These are phyloP conservation scores for Dunaliella salina DNA, from an alignment of 163 green algal genomes.

Conservation along the genomic window DNA sequence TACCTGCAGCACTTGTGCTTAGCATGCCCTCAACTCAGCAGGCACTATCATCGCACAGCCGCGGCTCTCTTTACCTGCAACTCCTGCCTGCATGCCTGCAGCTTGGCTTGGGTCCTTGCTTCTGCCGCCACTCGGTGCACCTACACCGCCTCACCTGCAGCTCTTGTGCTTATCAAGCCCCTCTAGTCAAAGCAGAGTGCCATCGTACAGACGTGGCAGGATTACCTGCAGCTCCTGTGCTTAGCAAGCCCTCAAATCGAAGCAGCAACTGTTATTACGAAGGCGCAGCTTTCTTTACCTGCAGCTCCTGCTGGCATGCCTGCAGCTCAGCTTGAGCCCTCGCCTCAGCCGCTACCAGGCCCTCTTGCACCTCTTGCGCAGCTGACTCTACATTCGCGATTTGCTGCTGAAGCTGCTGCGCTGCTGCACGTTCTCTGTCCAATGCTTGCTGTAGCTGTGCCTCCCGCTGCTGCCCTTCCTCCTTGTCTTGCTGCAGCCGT, in stretches of 20 bases:
- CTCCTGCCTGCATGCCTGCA: not conserved
- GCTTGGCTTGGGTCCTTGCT: not conserved
- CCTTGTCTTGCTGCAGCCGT: not conserved
- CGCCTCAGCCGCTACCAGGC: not conserved
- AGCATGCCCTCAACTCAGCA: too few species aligned
- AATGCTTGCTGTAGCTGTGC: not conserved
- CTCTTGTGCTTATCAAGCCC: not conserved
- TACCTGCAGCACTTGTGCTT: too few species aligned
- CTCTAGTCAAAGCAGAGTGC: too few species aligned
- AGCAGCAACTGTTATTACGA: too few species aligned
- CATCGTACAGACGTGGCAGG: too few species aligned
- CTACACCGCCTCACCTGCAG: not conserved
- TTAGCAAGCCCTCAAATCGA: too few species aligned
- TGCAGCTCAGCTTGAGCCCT: not conserved
- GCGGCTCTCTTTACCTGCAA: not conserved
- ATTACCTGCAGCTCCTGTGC: too few species aligned
- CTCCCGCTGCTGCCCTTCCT: constrained; percentile 13
- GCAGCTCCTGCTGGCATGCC: not conserved
- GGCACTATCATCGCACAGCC: too few species aligned
- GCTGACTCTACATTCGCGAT: too few species aligned
- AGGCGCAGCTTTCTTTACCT: not conserved
- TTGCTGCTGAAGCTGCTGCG: too few species aligned
- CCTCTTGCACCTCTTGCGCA: too few species aligned
- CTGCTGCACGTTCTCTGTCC: too few species aligned
- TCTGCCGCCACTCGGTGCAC: not conserved